These are phyloP conservation scores for Umbilicaria muhlenbergii DNA, from an alignment of 495 filamentous ascomycete species.

Conservation along the genomic window DNA sequence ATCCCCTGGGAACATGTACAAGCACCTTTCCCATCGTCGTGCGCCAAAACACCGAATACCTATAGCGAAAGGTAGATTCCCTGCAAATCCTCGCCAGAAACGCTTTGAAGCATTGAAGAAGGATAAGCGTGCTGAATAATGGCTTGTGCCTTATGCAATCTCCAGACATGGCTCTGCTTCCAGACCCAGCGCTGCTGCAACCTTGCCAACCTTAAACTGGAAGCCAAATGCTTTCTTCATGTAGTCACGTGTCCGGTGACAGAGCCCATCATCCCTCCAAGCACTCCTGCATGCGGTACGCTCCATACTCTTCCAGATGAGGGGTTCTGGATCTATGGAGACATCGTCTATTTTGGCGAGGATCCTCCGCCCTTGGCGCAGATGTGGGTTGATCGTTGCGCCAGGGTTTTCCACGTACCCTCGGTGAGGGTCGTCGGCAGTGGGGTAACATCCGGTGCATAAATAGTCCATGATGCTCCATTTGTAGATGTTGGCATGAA, in stretches of 20 bases:
- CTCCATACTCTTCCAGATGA: slow-evolving; percentile 12
- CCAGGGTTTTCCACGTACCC: slow-evolving; percentile 4
- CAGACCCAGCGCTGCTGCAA: not conserved
- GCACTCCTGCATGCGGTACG: slow-evolving; percentile 9
- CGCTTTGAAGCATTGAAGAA: too few species aligned
- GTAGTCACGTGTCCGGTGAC: slow-evolving; percentile 4
- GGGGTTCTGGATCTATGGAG: slow-evolving; percentile 9
- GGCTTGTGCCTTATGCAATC: too few species aligned
- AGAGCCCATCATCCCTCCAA: slow-evolving; percentile 6
- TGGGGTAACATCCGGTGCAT: slow-evolving; percentile 5
- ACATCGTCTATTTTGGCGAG: slow-evolving; percentile 5
- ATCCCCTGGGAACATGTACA: too few species aligned
- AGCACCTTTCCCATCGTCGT: too few species aligned
- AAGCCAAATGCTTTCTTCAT: slow-evolving; percentile 8
- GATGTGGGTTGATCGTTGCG: slow-evolving; percentile 5
- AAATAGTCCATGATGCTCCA: slow-evolving; percentile 9
- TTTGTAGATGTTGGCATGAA: slow-evolving; percentile 11
- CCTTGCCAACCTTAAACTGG: slow-evolving; percentile 1
- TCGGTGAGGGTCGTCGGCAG: not conserved
- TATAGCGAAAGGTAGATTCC: too few species aligned
- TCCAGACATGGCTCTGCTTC: too few species aligned
- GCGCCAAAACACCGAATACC: too few species aligned
- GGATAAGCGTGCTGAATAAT: too few species aligned
- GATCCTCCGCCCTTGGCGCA: slow-evolving; percentile 7
- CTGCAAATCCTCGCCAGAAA: too few species aligned